These are phyloP conservation scores for Thelephora ganbajun DNA, from an alignment of 768 basidiomycete genomes.

Conservation along the genomic window DNA sequence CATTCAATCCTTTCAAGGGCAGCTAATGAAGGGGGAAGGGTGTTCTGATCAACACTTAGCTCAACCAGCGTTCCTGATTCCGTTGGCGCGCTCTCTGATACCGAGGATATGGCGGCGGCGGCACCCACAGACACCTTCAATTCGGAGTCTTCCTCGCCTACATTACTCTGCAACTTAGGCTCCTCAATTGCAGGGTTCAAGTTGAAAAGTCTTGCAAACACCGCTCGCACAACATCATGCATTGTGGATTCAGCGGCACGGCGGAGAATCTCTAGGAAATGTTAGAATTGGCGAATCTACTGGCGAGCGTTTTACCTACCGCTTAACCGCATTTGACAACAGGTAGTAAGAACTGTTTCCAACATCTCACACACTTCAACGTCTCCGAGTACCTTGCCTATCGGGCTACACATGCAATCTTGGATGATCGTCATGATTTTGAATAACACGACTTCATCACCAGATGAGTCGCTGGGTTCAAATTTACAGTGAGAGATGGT, in stretches of 20 bases:
- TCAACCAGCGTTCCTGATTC: constrained; percentile 1
- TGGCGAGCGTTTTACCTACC: constrained; percentile 38
- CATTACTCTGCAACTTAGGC: constrained; percentile 39
- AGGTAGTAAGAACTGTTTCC: constrained; percentile 92
- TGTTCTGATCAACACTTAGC: not conserved
- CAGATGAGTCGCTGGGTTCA: constrained; percentile 93
- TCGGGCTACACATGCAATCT: constrained; percentile 58
- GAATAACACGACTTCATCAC: constrained; percentile 90
- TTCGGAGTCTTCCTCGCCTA: constrained; percentile 37
- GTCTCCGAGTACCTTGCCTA: constrained; percentile 70
- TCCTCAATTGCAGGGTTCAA: constrained; percentile 60
- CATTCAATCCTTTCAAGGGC: not conserved
- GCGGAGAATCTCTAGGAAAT: constrained; percentile 61
- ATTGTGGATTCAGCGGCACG: constrained; percentile 83
- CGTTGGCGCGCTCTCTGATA: constrained; percentile 11
- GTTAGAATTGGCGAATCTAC: constrained; percentile 3
- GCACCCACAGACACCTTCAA: constrained; percentile 46
- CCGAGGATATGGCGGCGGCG: constrained; percentile 14
- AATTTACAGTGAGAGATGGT: constrained; percentile 95
- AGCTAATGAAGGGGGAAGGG: too few relatives aligned
- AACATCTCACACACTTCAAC: constrained; percentile 96
- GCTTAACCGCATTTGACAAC: constrained; percentile 92
- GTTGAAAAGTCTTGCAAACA: constrained; percentile 59
- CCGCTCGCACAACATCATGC: constrained; percentile 72
- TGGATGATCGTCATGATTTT: constrained; percentile 86